Percentiles rank a stretch among this genome's conserved stretches.
phyloP scores from a whole-genome alignment of 2,329 filamentous ascomycete species.

The Sordariomycetes sp. region DNA sequence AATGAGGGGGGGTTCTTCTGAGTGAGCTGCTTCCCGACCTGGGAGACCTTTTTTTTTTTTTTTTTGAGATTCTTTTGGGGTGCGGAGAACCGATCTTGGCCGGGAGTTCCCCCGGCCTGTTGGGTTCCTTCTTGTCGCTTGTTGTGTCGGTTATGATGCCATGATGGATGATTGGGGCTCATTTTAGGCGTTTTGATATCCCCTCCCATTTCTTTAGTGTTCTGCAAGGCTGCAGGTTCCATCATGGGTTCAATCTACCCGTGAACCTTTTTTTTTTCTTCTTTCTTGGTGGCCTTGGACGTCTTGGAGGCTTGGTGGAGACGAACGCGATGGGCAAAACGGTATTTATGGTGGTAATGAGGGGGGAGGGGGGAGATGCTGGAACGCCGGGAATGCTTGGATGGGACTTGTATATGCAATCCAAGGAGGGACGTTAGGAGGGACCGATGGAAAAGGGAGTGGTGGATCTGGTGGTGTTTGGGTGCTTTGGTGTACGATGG shows the following conservation, averaged over 20 bases:
- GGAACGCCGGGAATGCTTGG: too few relatives aligned
- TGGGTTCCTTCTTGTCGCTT: not conserved
- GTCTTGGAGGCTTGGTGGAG: too few relatives aligned
- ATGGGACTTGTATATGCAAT: too few relatives aligned
- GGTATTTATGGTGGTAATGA: too few relatives aligned
- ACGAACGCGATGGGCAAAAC: too few relatives aligned
- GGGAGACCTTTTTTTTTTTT: too few relatives aligned
- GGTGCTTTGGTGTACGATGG: not conserved
- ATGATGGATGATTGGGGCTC: not conserved
- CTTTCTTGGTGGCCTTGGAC: not conserved
- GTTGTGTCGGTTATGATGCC: not conserved
- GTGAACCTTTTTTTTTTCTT: not conserved
- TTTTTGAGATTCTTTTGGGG: too few relatives aligned
- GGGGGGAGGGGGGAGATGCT: too few relatives aligned
- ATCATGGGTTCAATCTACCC: not conserved
- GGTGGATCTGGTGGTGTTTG: not conserved
- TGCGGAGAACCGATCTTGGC: not conserved
- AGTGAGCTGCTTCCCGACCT: slow-evolving; percentile 9
- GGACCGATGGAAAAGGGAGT: not conserved
- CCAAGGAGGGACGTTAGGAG: not conserved
- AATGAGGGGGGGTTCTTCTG: slow-evolving; percentile 41
- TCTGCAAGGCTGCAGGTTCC: too few relatives aligned
- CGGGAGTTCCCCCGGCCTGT: not conserved
- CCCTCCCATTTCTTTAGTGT: not conserved
- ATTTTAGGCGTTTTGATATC: not conserved